Percentiles rank a stretch among this genome's conserved stretches.
These are phyloP conservation scores for Alternaria sp. DNA, from an alignment of 2,329 filamentous ascomycete species.

Conservation along the genomic window DNA sequence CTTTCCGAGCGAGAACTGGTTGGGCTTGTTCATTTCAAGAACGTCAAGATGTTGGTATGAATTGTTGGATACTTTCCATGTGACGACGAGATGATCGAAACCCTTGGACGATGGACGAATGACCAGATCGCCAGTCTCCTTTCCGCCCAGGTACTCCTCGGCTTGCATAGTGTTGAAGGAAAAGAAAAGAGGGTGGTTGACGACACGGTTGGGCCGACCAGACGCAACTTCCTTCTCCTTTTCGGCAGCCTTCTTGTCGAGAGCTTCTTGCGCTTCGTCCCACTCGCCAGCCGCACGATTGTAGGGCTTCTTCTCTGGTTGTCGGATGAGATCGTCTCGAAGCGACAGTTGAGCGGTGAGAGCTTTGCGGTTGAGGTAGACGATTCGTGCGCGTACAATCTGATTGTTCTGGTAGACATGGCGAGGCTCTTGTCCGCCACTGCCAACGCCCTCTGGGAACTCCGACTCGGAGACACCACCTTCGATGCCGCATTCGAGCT, in stretches of 20 bases:
- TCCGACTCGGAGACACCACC: conserved; percentile 85
- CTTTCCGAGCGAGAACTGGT: conserved; percentile 91
- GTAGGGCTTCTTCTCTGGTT: conserved; percentile 56
- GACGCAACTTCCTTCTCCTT: conserved; percentile 86
- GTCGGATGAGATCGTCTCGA: conserved; percentile 79
- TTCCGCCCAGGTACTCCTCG: conserved; percentile 89
- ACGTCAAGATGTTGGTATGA: conserved; percentile 99
- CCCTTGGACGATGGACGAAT: conserved; percentile 96
- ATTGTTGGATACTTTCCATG: conserved; percentile 96
- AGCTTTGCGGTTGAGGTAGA: conserved; percentile 85
- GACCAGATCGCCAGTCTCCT: conserved; percentile 86
- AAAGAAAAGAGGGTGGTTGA: conserved; percentile 96
- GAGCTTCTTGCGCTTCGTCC: conserved; percentile 82
- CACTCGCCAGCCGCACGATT: conserved; percentile 83
- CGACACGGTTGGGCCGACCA: conserved; percentile 88
- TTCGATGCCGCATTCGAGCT: conserved; percentile 93
- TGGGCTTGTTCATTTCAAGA: conserved; percentile 94
- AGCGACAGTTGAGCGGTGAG: conserved; percentile 86
- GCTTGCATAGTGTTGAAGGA: conserved; percentile 92
- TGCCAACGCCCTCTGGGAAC: conserved; percentile 73
- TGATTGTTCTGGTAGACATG: conserved; percentile 81
- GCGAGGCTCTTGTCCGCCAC: conserved; percentile 54
- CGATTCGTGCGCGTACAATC: conserved; percentile 85
- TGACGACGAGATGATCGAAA: conserved; percentile 92
- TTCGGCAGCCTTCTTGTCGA: conserved; percentile 78